These are phyloP conservation scores for Colletotrichum viniferum DNA, from an alignment of 2,329 filamentous ascomycete species.

Conservation along the genomic window DNA sequence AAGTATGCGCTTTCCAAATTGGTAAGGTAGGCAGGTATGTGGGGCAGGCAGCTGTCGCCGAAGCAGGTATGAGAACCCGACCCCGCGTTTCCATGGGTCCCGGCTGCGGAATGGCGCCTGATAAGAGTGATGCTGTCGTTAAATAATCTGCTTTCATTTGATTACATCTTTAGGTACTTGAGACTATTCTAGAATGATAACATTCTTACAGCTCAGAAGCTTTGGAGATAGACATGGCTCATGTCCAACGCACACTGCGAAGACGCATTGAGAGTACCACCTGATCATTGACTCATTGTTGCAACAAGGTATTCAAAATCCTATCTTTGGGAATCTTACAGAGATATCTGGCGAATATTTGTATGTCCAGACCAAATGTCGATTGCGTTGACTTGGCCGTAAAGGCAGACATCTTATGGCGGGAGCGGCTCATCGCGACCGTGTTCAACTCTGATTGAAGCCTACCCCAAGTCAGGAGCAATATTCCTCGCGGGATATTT, in stretches of 20 bases:
- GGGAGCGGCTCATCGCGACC: not conserved
- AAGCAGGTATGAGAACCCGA: not conserved
- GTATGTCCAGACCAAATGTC: not conserved
- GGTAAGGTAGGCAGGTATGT: not conserved
- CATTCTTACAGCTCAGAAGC: not conserved
- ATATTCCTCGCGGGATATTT: not conserved
- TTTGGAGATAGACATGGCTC: not conserved
- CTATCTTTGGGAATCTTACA: not conserved
- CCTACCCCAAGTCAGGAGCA: not conserved
- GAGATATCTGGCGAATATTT: accelerated
- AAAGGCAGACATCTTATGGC: not conserved
- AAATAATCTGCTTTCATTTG: not conserved
- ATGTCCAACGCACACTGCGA: not conserved
- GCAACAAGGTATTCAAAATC: not conserved
- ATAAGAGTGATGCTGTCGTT: not conserved
- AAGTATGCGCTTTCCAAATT: not conserved
- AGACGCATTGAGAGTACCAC: not conserved
- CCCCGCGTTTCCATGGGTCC: not conserved
- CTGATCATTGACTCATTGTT: not conserved
- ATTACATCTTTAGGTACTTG: not conserved
- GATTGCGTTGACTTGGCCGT: not conserved
- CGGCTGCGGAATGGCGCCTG: not conserved
- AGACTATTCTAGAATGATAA: not conserved
- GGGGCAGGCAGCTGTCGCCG: not conserved
- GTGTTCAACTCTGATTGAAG: not conserved